Base-by-base conservation (phyloP, 768 basidiomycete species). In the Boletus speciosus region DNA sequence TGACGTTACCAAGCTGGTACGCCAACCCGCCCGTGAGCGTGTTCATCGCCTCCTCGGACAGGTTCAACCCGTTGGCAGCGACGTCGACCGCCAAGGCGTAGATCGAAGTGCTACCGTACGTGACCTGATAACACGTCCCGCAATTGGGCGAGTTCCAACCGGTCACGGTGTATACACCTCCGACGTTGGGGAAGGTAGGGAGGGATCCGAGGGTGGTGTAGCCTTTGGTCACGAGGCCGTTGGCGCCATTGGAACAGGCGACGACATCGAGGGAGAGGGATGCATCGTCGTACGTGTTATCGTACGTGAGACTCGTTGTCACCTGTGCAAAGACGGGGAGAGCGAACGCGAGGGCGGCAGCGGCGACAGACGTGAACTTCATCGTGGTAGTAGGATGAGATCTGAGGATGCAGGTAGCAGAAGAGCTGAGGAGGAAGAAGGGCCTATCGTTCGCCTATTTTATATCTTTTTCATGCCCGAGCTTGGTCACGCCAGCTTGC, bases 1-100 rank as follows among this genome's bases (percentile, higher is more conserved):
- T 43, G 23, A 85, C 72, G 23, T 77, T 68, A 9, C 84, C 85
- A 27, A 80, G 62, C 35, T 73, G 61, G 40, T 66, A 71, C 0
- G 77, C 84, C 59, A 78, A 68, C 35, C 71, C 73, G 45, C 71
- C 68, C 12, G 83, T 85, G 55, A 85, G 64, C 15, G 59, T 61
- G 55, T 84, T 77, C 81, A 85, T 80, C n/a, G 83, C 81, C 21
- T 61, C 67, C 57, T 75, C 60, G 1, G 81, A 76, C 29, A 84
- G 65, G 53, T 79, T 81, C 58, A 81, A 83, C 7, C 74, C 77
- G 0, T 57, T 25, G 25, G 25, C 7, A 10, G 61, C 58, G 14
- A 47, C 44, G 38, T 73, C 74, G 8, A 74, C 61, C 6, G 69
- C 71, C 49, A 67, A 53, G 4, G 66, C 45, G 14, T 19, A 1